Percentiles rank a stretch among this genome's conserved stretches.
Evolutionary conservation across 352 stramenopile species (phyloP).

Genomic region (Hyaloperonospora brassicae): DNA sequence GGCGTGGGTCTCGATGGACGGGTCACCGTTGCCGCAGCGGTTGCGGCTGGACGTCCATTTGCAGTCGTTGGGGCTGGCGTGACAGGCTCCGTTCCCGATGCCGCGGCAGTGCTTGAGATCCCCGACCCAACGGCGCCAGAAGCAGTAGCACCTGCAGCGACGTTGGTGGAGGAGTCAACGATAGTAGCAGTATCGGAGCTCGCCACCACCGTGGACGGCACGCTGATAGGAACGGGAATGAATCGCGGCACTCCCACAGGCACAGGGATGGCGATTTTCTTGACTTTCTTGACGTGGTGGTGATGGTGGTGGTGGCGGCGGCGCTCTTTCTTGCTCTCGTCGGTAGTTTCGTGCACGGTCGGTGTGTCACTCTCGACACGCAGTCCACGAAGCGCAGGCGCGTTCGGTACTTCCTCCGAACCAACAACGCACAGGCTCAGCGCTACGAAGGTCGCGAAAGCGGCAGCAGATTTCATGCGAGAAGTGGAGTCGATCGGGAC

Average conservation of each 20-base stretch:
- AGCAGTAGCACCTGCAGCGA: constrained; percentile 3
- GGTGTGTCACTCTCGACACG: too few relatives aligned
- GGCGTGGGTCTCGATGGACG: constrained; percentile 13
- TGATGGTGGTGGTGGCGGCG: too few relatives aligned
- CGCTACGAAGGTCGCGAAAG: too few relatives aligned
- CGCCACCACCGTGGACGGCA: constrained; percentile 20
- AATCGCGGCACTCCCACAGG: constrained; percentile 23
- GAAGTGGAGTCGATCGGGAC: too few relatives aligned
- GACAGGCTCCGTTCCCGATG: constrained; percentile 1
- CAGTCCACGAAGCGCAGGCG: too few relatives aligned
- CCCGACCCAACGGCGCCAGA: background rate
- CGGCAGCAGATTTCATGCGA: too few relatives aligned
- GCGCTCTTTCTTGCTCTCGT: constrained; percentile 7
- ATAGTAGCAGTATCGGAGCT: constrained; percentile 20
- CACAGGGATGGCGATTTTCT: constrained; percentile 28
- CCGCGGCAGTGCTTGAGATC: background rate
- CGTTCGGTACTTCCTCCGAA: too few relatives aligned
- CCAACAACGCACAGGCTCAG: too few relatives aligned
- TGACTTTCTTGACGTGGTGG: constrained; percentile 20
- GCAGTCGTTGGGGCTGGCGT: constrained; percentile 22
- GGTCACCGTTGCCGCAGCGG: constrained; percentile 16
- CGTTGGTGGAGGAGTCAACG: constrained; percentile 4
- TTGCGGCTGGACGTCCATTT: too few relatives aligned
- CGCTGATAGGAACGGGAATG: constrained; percentile 20
- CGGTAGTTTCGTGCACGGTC: too few relatives aligned